Base-by-base conservation (phyloP, 352 stramenopile genomes). In the Phytophthora palmivora region DNA sequence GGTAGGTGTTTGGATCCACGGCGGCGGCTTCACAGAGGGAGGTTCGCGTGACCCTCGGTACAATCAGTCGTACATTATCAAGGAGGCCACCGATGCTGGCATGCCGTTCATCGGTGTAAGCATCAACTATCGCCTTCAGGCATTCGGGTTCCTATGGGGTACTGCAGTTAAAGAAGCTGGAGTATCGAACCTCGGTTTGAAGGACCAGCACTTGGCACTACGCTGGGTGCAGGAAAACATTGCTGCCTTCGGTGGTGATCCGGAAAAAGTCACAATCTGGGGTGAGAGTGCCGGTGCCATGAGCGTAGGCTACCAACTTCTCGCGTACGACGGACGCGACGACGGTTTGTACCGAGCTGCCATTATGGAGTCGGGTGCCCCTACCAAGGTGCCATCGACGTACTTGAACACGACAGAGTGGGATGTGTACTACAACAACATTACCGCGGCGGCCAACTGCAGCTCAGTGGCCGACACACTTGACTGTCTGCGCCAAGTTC, bases 141-240 rank as follows among this genome's bases (percentile, higher is more conserved):
- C 37, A 0, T 73, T 81, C 36, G 72, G 72, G 0, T 81, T 77
- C 61, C 4, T 81, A 30, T 72, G 42, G 53, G 49, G 58, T 0
- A 61, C 41, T 2, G 51, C 33, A 4, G 72, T 67, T 4, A 43
- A 70, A 18, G 64, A 87, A 42, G 82, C 82, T 0, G 58, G 82
- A 1, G 73, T 72, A 45, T 76, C 83, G 3, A 97, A 97, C 45
- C 88, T 91, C 45, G 87, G 85, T 0, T 50, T 97, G 18, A 79
- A 91, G 55, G 91, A 97, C 69, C 91, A 97, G 61, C 61, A 71
- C 12, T 63, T 91, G 4, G 88, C 80, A 1, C 39, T 97, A 45
- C 77, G 91, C 64, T 97, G 85, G 59, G 59, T 68, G 8, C 33
- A 57, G 15, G 59, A 68, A 11, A 68, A 68, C 37, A 68, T 63